phyloP scores from a whole-genome alignment of 2,329 filamentous ascomycete genomes.

The Sporothrix dimorphospora region DNA sequence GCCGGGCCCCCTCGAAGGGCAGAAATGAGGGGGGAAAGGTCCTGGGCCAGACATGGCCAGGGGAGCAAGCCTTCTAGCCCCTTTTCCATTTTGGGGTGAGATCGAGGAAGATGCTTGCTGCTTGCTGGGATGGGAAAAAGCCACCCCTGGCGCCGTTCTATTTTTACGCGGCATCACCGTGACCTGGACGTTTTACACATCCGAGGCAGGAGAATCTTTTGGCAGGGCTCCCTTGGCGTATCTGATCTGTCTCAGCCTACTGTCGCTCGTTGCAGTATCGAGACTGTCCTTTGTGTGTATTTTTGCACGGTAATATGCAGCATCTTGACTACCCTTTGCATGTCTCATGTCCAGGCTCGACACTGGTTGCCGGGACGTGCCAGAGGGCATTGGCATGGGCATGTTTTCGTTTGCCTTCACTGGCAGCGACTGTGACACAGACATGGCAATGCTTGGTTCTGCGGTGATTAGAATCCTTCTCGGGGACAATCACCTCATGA shows the following conservation, averaged over 20 bases:
- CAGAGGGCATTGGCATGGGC: background rate
- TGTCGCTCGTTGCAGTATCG: background rate
- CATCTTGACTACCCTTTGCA: background rate
- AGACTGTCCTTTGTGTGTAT: background rate
- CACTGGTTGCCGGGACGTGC: background rate
- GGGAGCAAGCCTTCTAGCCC: background rate
- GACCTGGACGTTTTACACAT: background rate
- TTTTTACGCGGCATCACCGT: slow-evolving; percentile 7
- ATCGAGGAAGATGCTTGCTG: background rate
- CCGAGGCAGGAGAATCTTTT: background rate
- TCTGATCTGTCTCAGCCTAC: slow-evolving; percentile 9
- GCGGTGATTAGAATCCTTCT: slow-evolving; percentile 9
- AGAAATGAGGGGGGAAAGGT: background rate
- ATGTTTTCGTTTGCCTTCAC: background rate
- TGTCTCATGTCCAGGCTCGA: background rate
- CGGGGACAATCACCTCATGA: background rate
- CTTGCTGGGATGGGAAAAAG: background rate
- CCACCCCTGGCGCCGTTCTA: slow-evolving; percentile 7
- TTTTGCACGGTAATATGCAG: background rate
- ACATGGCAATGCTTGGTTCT: background rate
- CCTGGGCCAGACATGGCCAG: background rate
- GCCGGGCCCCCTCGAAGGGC: background rate
- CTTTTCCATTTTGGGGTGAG: background rate
- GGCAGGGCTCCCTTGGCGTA: slow-evolving; percentile 1
- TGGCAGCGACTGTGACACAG: background rate